Base-by-base conservation (phyloP, 1,284 basidiomycete species). In the Cutaneotrichosporon spelunceum region DNA sequence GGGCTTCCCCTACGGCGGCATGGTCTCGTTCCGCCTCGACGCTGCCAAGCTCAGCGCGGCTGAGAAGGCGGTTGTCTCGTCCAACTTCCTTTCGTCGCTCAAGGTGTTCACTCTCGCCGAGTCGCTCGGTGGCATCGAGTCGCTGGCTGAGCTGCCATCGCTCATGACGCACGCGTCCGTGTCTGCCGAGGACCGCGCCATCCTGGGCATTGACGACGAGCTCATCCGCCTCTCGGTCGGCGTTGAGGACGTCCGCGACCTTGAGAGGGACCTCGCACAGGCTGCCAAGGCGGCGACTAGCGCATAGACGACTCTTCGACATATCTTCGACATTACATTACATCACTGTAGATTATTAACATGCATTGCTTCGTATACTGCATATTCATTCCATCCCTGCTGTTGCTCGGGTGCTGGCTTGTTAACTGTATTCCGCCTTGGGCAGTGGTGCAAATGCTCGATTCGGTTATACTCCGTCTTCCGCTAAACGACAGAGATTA, bases 81-180 rank as follows among this genome's bases (percentile, higher is more conserved):
- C 64, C 62, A 81, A 76, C 66, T 93, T 97, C 81, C 80, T 96
- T 58, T 85, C 84, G 0, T 77, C 84, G 2, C 82, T 88, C 34
- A 78, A 84, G 47, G 75, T 95, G 50, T 94, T 96, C 74, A 86
- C 88, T 14, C 83, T 98, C 19, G 94, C 94, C 3, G 93, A 96
- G 82, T 88, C 86, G 53, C 80, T 97, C 6, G 94, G 94, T 2
- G 94, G 93, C 0, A 91, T 96, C 16, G 94, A 98, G 83, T 88
- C 86, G 75, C 80, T 96, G 56, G 89, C 89, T 8, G 92, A 95
- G 78, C 84, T 89, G 45, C 91, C 91, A 0, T 86, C 86, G 50
- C 81, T 82, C 72, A 93, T 96, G 89, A 93, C 92, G 7, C 78
- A 79, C 68, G 68, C 70, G 23, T 53, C 47, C 30, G 61, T 66